Evolutionary conservation across 345 rosid genomes (phyloP), one percentile per base, ranked within the genome.

Genomic region (Euphorbia peplus): DNA sequence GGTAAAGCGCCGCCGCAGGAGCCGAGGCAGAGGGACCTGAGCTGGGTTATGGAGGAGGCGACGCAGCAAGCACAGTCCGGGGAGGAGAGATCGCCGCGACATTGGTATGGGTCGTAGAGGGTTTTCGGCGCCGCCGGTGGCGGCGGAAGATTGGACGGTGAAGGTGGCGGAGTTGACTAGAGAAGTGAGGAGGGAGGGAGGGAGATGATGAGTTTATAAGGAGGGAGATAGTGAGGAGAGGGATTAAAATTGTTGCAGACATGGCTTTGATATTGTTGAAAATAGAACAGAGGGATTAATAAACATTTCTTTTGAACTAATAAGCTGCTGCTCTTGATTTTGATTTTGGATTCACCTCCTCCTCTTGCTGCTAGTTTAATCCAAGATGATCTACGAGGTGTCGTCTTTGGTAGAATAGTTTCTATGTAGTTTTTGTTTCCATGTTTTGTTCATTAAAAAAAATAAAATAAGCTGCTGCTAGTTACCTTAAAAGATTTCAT

Each of bases 51-150:
- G 6, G 80, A 73, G 14, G 59, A 14, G 15, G 73, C 70, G 3
- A 77, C 70, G 50, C 80, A 77, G 64, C 57, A 19, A 26, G 63
- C 53, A 22, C 80, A 77, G 46, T 72, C 70, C 30, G 52, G 57
- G 15, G 29, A 30, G 30, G 67, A 47, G 76, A 72, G 76, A 73
- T 77, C 80, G 19, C 80, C 80, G 8, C 76, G 76, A 71, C 80
- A 77, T 60, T 77, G 80, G 47, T 47, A 77, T 56, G 72, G 73
- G 63, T 76, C 80, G 68, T 72, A 77, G 26, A 77, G 24, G 19
- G 70, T 63, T n/a, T 64, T 65, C 71, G 24, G 59, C 48, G n/a
- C n/a, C n/a, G 4, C 70, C 47, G 5, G 80, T n/a, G n/a, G n/a
- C 47, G 26, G 68, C 47, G 13, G 66, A 8, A 37, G 48, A 24